These are phyloP conservation scores for Nevesoporus exiguus DNA, from an alignment of 768 basidiomycete species.

Conservation along the genomic window DNA sequence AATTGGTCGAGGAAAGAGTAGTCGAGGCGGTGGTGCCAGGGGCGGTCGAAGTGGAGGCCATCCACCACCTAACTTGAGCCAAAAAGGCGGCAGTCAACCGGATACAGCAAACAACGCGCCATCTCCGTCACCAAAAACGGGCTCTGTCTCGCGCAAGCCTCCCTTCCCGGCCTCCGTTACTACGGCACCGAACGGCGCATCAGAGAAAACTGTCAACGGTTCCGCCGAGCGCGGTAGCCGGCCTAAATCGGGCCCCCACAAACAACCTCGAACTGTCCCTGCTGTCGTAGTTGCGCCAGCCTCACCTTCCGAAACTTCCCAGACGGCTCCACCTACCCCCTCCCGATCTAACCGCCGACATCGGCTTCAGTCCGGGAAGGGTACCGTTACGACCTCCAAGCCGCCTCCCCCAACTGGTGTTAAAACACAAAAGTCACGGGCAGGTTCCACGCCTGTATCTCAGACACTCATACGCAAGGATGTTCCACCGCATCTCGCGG, in stretches of 20 bases:
- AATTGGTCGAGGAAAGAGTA: conserved; percentile 36
- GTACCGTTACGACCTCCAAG: conserved; percentile 14
- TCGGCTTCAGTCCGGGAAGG: conserved; percentile 42
- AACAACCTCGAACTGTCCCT: conserved; percentile 21
- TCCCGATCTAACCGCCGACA: conserved; percentile 48
- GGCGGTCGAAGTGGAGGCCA: conserved; percentile 29
- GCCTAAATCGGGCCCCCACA: conserved; percentile 23
- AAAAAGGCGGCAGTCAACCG: conserved; percentile 22
- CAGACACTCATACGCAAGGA: conserved; percentile 45
- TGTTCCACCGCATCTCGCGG: conserved; percentile 53
- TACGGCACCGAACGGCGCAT: conserved; percentile 19
- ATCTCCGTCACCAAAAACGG: conserved; percentile 17
- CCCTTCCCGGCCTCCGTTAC: conserved; percentile 10
- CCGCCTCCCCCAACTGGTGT: conserved; percentile 17
- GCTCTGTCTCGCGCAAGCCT: conserved; percentile 16
- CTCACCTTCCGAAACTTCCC: conserved; percentile 21
- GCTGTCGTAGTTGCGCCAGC: conserved; percentile 19
- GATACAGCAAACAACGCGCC: conserved; percentile 20
- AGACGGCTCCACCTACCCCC: conserved; percentile 30
- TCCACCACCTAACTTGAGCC: conserved; percentile 19
- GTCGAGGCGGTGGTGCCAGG: conserved; percentile 31
- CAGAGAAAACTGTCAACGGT: conserved; percentile 23
- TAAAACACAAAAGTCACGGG: conserved; percentile 36
- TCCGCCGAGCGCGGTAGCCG: conserved; percentile 19
- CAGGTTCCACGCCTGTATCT: conserved; percentile 18